phyloP scores from a whole-genome alignment of 805 yeast species.

The Yarrowia sp. region DNA sequence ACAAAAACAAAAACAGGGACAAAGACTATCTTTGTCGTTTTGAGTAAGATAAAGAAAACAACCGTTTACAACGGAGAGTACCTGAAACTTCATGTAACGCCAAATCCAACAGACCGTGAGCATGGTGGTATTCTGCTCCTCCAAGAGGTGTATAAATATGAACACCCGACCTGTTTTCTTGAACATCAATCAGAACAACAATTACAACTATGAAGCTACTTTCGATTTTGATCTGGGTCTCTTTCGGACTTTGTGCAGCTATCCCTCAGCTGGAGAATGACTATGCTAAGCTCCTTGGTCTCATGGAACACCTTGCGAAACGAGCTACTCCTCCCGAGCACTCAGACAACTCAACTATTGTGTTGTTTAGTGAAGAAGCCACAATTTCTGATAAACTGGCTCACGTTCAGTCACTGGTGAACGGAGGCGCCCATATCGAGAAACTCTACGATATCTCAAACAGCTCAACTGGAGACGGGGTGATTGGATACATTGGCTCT shows the following conservation, averaged over 20 bases:
- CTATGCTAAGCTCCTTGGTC: conserved; percentile 3
- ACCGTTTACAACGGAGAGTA: too few species aligned
- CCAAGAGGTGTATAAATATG: too few species aligned
- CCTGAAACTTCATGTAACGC: too few species aligned
- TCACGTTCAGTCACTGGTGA: background rate
- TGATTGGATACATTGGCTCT: conserved; percentile 1
- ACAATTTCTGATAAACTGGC: conserved; percentile 6
- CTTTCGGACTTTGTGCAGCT: background rate
- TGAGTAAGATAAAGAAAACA: too few species aligned
- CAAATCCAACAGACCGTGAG: too few species aligned
- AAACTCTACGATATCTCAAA: conserved; percentile 18
- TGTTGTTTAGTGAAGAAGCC: background rate
- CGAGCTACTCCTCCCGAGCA: background rate
- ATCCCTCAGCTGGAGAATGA: background rate
- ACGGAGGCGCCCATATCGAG: background rate
- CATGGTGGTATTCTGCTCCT: too few species aligned
- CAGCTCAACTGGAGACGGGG: background rate
- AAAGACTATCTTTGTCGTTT: too few species aligned
- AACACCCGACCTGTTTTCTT: background rate
- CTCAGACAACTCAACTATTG: conserved; percentile 4
- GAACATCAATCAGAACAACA: background rate
- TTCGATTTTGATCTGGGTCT: background rate
- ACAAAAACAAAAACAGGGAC: too few species aligned
- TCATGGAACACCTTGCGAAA: background rate
- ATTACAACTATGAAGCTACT: background rate